Conservation (phyloP, 2,329 filamentous ascomycete genomes). For the Fusarium tupiense region DNA sequence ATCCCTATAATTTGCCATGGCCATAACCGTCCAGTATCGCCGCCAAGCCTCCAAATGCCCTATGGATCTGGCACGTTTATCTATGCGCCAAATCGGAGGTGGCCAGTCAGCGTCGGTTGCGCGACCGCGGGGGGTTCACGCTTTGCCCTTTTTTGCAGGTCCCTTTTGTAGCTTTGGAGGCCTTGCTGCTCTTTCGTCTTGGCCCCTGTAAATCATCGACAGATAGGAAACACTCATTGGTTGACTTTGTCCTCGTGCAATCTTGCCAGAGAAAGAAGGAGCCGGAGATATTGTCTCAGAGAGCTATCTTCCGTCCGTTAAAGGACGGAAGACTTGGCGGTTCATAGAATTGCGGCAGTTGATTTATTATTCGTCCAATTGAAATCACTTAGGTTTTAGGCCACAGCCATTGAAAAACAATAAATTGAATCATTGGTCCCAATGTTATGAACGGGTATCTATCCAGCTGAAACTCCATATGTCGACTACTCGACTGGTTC, state of each 20-base stretch:
- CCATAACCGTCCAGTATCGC: not conserved
- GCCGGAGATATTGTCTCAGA: constrained; percentile 5
- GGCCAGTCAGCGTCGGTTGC: constrained; percentile 23
- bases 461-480: constrained; percentile 5
- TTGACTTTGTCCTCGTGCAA: constrained; percentile 12
- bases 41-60: constrained; percentile 31
- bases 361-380: constrained; percentile 13
- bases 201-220: constrained; percentile 16
- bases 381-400: constrained; percentile 9
- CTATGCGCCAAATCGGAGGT: constrained; percentile 33
- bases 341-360: not conserved
- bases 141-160: constrained; percentile 44
- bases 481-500: not conserved
- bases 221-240: constrained; percentile 17
- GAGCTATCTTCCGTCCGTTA: constrained; percentile 15
- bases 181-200: constrained; percentile 25
- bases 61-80: constrained; percentile 45
- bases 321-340: not conserved
- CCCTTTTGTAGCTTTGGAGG: constrained; percentile 19
- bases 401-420: not conserved
- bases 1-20: constrained; percentile 8
- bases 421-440: not conserved
- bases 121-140: not conserved
- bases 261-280: constrained; percentile 25
- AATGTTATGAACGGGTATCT: constrained; percentile 6